Percentiles rank a stretch among this genome's conserved stretches.
phyloP scores from a whole-genome alignment of 805 yeast genomes.

The Cyberlindnera maritima region DNA sequence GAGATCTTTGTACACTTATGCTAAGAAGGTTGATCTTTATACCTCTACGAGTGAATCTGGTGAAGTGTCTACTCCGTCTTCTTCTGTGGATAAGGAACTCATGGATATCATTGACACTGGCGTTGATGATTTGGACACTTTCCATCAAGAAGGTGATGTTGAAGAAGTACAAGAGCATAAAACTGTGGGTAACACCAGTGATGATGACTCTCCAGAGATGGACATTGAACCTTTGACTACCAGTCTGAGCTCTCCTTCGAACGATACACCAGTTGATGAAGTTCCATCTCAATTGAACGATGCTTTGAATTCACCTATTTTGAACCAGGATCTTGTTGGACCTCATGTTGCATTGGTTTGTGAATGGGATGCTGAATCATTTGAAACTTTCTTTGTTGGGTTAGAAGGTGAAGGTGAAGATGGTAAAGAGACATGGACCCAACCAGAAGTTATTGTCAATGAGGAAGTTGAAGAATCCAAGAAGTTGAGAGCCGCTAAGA shows the following conservation, averaged over 20 bases:
- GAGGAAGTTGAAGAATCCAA: slow-evolving; percentile 51
- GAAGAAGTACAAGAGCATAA: neutral
- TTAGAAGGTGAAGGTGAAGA: slow-evolving; percentile 43
- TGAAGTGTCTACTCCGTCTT: slow-evolving; percentile 1
- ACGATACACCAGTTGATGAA: neutral
- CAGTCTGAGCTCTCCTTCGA: neutral
- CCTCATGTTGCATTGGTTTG: slow-evolving; percentile 50
- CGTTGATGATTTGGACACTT: slow-evolving; percentile 2
- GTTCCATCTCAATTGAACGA: neutral
- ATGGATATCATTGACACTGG: neutral
- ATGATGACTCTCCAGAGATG: slow-evolving; percentile 4
- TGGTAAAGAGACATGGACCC: slow-evolving; percentile 55
- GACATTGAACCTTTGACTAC: slow-evolving; percentile 14
- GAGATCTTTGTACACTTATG: slow-evolving; percentile 32
- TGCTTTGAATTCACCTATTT: slow-evolving; percentile 4
- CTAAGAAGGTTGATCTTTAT: slow-evolving; percentile 16
- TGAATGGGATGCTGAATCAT: slow-evolving; percentile 57
- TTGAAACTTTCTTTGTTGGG: slow-evolving; percentile 52
- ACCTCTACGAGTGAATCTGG: slow-evolving; percentile 10
- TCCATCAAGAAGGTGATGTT: neutral
- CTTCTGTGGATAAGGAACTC: slow-evolving; percentile 1
- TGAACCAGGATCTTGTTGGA: slow-evolving; percentile 21
- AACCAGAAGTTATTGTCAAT: slow-evolving; percentile 48
- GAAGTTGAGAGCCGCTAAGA: slow-evolving; percentile 26
- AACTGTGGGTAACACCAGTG: neutral